phyloP scores from a whole-genome alignment of 768 basidiomycete species.

The Mrakia hoshinonis region DNA sequence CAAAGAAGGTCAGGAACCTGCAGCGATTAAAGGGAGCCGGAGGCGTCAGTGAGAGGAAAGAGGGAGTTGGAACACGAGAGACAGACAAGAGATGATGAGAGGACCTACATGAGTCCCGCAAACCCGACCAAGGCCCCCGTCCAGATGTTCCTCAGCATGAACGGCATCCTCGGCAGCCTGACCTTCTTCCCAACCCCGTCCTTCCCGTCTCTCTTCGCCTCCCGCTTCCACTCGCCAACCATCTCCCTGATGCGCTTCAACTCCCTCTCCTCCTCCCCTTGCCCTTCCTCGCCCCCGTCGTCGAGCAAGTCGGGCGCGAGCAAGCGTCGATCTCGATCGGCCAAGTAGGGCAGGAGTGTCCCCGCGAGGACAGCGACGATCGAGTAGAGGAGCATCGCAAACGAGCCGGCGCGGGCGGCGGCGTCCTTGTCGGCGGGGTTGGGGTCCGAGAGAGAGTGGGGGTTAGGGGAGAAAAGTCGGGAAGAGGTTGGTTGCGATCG shows the following conservation, averaged over 20 bases:
- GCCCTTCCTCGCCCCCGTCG: constrained; percentile 50
- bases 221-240: constrained; percentile 73
- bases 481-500: constrained; percentile 52
- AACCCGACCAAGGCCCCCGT: constrained; percentile 76
- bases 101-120: constrained; percentile 53
- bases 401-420: constrained; percentile 76
- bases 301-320: constrained; percentile 48
- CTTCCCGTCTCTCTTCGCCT: constrained; percentile 67
- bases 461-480: too few species aligned
- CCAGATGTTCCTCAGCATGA: constrained; percentile 90
- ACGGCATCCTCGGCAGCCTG: constrained; percentile 75
- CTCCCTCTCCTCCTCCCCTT: constrained; percentile 66
- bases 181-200: constrained; percentile 58
- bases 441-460: too few species aligned
- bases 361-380: constrained; percentile 82
- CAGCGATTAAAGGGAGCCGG: too few species aligned
- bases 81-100: not conserved
- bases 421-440: constrained; percentile 58
- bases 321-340: constrained; percentile 69
- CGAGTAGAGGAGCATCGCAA: constrained; percentile 84
- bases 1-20: constrained; percentile 66
- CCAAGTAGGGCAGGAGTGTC: constrained; percentile 66
- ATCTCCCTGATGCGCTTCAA: constrained; percentile 58
- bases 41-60: too few species aligned
- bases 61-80: too few species aligned